These are phyloP conservation scores for Pseudocercospora pini-densiflorae DNA, from an alignment of 2,329 filamentous ascomycete species.

Conservation along the genomic window DNA sequence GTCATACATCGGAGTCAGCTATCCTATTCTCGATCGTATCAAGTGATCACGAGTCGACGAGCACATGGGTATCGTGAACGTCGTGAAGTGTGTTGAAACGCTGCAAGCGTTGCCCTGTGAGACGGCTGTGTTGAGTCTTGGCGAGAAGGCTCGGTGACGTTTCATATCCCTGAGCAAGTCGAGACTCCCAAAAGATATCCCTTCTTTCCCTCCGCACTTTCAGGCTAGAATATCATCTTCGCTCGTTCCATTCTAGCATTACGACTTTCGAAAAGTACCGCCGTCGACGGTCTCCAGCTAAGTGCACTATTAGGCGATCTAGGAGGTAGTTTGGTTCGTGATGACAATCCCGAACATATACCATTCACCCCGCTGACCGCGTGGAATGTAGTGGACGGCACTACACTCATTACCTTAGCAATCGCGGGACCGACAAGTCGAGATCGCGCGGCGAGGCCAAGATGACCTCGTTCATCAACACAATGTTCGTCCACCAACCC, in stretches of 20 bases:
- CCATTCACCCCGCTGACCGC: conserved; percentile 23
- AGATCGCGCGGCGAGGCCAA: conserved; percentile 31
- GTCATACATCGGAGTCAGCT: too few species aligned
- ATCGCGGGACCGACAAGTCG: not conserved
- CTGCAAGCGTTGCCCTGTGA: not conserved
- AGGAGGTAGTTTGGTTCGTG: not conserved
- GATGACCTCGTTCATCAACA: conserved; percentile 82
- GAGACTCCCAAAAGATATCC: not conserved
- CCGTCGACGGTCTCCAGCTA: not conserved
- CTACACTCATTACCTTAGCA: conserved; percentile 8
- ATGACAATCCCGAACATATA: conserved; percentile 5
- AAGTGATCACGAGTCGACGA: not conserved
- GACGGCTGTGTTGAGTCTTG: not conserved
- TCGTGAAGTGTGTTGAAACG: not conserved
- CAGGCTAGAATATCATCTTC: not conserved
- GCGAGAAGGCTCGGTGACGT: not conserved
- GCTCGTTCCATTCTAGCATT: not conserved
- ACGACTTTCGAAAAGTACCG: not conserved
- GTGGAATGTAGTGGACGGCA: conserved; percentile 21
- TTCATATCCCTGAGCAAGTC: not conserved
- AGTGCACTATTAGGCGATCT: not conserved
- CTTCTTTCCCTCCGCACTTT: not conserved
- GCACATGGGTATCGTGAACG: not conserved
- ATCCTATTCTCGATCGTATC: too few species aligned
- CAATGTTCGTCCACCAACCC: conserved; percentile 67